phyloP scores from a whole-genome alignment of 208 protist species.

The Herpetomonas samuelpessoai region DNA sequence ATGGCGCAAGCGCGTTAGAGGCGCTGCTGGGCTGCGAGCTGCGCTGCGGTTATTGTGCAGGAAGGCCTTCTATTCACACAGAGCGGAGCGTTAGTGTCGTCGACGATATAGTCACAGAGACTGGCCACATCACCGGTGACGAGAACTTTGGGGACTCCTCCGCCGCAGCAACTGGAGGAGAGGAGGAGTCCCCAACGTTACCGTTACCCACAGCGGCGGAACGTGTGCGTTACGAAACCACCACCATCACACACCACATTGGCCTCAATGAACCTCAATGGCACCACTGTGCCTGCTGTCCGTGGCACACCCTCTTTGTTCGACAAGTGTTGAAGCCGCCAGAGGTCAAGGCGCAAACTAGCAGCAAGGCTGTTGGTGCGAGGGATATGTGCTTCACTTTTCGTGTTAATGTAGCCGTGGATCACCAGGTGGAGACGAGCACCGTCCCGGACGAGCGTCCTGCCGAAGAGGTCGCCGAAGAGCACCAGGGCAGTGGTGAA shows the following conservation, averaged over 20 bases:
- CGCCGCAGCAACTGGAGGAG: too few relatives aligned
- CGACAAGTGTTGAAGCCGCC: background rate
- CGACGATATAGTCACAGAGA: too few relatives aligned
- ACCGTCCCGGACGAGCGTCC: background rate
- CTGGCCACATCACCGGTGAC: too few relatives aligned
- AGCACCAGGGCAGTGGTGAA: background rate
- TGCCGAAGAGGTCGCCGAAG: background rate
- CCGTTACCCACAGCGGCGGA: too few relatives aligned
- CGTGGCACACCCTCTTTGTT: constrained; percentile 8
- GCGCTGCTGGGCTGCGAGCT: background rate
- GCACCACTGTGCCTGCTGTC: constrained; percentile 6
- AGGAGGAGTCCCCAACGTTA: too few relatives aligned
- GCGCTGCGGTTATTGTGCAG: background rate
- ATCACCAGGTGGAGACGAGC: background rate
- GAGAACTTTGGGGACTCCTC: too few relatives aligned
- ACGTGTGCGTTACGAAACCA: too few relatives aligned
- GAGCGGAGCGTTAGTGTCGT: too few relatives aligned
- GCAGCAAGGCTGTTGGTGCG: background rate
- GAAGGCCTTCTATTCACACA: too few relatives aligned
- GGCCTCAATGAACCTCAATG: background rate
- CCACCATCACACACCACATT: background rate
- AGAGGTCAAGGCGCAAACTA: background rate
- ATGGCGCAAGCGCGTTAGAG: too few relatives aligned
- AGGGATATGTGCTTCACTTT: background rate
- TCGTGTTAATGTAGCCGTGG: background rate